phyloP scores from a whole-genome alignment of 495 filamentous ascomycete genomes.

The Evernia prunastri region DNA sequence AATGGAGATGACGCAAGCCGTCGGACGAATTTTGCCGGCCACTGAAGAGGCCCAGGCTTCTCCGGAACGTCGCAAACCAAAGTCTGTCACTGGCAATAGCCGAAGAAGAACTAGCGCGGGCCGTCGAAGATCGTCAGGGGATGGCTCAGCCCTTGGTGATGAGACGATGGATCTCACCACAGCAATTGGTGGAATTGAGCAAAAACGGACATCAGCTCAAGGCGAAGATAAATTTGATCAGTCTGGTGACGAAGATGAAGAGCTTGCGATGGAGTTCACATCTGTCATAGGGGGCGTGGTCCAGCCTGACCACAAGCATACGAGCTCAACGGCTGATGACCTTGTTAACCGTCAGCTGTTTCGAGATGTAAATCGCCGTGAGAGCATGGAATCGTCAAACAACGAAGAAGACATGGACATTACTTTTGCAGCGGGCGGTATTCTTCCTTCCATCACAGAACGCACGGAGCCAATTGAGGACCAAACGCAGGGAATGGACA shows the following conservation, averaged over 20 bases:
- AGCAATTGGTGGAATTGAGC: conserved; percentile 69
- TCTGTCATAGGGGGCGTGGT: conserved; percentile 63
- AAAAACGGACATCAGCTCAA: conserved; percentile 35
- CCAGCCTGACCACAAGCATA: conserved; percentile 17
- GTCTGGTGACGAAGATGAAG: conserved; percentile 52
- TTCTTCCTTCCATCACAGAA: conserved; percentile 42
- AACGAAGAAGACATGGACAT: conserved; percentile 60
- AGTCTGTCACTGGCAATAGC: conserved; percentile 16
- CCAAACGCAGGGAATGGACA: conserved; percentile 45
- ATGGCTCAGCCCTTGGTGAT: conserved; percentile 21
- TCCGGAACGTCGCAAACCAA: conserved; percentile 25
- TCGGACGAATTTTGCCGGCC: conserved; percentile 53
- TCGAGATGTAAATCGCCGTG: conserved; percentile 7
- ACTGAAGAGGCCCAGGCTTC: conserved; percentile 31
- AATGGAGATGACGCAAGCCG: conserved; percentile 71
- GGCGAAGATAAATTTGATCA: conserved; percentile 2
- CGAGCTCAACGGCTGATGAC: not conserved
- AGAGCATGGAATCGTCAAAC: conserved; percentile 19
- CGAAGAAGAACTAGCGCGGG: conserved; percentile 22
- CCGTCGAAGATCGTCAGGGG: conserved; percentile 25
- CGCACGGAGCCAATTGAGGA: conserved; percentile 37
- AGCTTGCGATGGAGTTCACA: conserved; percentile 80
- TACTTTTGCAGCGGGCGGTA: conserved; percentile 64
- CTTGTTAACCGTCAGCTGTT: conserved; percentile 15
- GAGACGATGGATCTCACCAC: conserved; percentile 33